These are phyloP conservation scores for Fusarium agapanthi DNA, from an alignment of 2,329 filamentous ascomycete genomes.

Conservation along the genomic window DNA sequence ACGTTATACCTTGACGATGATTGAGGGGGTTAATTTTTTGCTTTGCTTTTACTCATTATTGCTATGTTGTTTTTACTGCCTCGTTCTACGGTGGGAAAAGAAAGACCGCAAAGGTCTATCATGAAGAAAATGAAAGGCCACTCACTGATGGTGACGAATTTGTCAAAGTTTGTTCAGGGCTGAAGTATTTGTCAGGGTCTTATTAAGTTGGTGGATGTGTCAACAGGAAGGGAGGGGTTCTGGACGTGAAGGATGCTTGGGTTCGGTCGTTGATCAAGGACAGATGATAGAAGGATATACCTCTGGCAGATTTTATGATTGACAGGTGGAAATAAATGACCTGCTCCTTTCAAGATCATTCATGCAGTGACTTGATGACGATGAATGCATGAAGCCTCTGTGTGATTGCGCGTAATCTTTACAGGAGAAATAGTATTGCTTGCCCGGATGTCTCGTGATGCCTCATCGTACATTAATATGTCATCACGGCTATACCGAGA, in stretches of 20 bases:
- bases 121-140: background rate
- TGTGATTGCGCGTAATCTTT: background rate
- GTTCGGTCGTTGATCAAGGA: background rate
- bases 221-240: background rate
- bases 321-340: background rate
- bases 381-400: background rate
- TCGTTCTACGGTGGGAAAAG: background rate
- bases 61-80: slow-evolving; percentile 12
- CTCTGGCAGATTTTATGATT: slow-evolving; percentile 16
- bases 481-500: background rate
- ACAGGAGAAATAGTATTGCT: background rate
- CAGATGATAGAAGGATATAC: slow-evolving; percentile 25
- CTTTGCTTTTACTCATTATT: slow-evolving; percentile 6
- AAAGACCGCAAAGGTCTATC: background rate
- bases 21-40: slow-evolving; percentile 5
- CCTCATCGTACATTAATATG: slow-evolving; percentile 12
- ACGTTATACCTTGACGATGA: background rate
- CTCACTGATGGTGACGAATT: background rate
- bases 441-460: background rate
- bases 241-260: background rate
- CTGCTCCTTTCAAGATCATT: background rate
- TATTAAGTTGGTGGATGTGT: slow-evolving; percentile 3
- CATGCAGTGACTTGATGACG: background rate
- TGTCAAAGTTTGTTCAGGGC: background rate
- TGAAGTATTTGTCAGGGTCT: slow-evolving; percentile 2